Evolutionary conservation across 371 early-diverging fungal genomes (phyloP).

Genomic region (Rhizopus arrhizus): DNA sequence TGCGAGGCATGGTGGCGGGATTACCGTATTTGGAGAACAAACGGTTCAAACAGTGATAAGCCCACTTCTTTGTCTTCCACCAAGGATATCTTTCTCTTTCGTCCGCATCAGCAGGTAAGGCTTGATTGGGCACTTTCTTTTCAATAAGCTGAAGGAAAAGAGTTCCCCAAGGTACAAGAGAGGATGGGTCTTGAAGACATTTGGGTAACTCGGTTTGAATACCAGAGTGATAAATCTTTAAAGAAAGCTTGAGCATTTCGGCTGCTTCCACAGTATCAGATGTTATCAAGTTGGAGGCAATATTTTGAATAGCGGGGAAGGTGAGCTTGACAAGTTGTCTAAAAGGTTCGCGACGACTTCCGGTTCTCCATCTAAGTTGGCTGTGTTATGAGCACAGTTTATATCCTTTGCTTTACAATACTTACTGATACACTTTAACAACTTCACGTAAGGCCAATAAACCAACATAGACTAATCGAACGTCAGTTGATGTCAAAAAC

Average conservation of each 20-base stretch:
- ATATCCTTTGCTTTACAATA: slow-evolving; percentile 6
- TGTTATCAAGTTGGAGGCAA: slow-evolving; percentile 62
- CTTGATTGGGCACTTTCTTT: slow-evolving; percentile 57
- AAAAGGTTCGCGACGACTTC: slow-evolving; percentile 62
- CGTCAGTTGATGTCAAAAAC: slow-evolving; percentile 68
- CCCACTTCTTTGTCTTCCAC: slow-evolving; percentile 96
- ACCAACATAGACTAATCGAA: slow-evolving; percentile 73
- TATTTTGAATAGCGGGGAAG: slow-evolving; percentile 74
- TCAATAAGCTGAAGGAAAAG: slow-evolving; percentile 79
- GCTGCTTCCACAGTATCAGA: slow-evolving; percentile 75
- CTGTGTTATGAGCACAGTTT: neutral
- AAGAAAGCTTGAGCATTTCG: slow-evolving; percentile 75
- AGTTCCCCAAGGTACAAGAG: slow-evolving; percentile 85
- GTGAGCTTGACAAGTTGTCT: slow-evolving; percentile 68
- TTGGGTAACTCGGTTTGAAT: slow-evolving; percentile 74
- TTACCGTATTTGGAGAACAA: slow-evolving; percentile 81
- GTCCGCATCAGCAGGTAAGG: slow-evolving; percentile 59
- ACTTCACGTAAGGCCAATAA: slow-evolving; percentile 80
- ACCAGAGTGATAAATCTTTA: slow-evolving; percentile 78
- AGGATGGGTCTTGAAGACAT: slow-evolving; percentile 64
- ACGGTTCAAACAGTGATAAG: slow-evolving; percentile 79
- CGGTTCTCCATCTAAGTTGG: slow-evolving; percentile 53
- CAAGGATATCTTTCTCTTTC: slow-evolving; percentile 75
- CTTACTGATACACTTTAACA: slow-evolving; percentile 80
- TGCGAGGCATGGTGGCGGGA: slow-evolving; percentile 60